Evolutionary conservation across 129 eudicot genomes (phyloP).

Genomic region (Mikania micrantha): DNA sequence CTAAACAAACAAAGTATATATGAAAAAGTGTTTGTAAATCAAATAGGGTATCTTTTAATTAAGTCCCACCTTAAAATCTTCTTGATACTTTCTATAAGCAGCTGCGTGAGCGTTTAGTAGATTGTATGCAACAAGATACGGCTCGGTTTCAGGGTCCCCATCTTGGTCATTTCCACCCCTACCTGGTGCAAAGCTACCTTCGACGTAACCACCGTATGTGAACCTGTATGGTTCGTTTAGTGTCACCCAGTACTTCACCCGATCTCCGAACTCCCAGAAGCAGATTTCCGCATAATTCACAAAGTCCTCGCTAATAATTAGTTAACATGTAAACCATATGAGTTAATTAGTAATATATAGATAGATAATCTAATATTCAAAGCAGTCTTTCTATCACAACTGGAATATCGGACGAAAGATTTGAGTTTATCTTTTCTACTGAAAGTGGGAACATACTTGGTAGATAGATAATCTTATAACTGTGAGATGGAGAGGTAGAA

Average conservation of each 20-base stretch:
- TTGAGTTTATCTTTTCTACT: too few species aligned
- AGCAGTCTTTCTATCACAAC: too few species aligned
- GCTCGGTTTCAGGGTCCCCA: conserved; percentile 34
- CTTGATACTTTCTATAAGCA: conserved; percentile 7
- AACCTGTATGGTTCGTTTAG: conserved; percentile 30
- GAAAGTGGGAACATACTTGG: too few species aligned
- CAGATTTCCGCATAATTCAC: conserved; percentile 25
- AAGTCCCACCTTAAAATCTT: conserved; percentile 26
- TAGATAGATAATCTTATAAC: too few species aligned
- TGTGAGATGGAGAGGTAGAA: too few species aligned
- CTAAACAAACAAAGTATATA: background rate
- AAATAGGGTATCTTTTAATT: too few species aligned
- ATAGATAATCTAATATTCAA: too few species aligned
- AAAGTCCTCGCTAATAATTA: conserved; percentile 17
- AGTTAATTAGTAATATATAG: too few species aligned
- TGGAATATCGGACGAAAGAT: too few species aligned
- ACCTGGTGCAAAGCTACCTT: conserved; percentile 27
- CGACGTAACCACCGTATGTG: conserved; percentile 7
- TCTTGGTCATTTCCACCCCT: conserved; percentile 20
- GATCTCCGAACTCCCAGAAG: conserved; percentile 39
- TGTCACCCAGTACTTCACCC: conserved; percentile 43
- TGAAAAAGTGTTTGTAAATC: background rate
- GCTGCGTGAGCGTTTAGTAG: conserved; percentile 44
- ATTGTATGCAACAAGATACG: conserved; percentile 39
- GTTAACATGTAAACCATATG: too few species aligned